Evolutionary conservation across 2,329 filamentous ascomycete genomes (phyloP).

Genomic region (Cadophora malorum): DNA sequence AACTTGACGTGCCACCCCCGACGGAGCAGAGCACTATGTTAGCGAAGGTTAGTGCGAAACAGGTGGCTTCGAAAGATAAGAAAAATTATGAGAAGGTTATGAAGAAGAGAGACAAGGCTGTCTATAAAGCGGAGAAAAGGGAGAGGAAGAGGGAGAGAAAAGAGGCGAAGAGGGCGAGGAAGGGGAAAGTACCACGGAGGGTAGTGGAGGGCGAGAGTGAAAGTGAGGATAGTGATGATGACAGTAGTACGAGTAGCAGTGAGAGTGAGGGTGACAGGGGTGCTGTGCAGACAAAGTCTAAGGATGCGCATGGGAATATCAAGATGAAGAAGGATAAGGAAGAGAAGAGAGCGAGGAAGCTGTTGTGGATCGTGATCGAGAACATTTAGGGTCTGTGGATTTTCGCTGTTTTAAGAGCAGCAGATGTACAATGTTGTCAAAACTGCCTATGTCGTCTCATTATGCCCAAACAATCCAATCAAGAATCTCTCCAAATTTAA

Average conservation of each 20-base stretch:
- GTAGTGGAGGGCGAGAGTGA: not conserved
- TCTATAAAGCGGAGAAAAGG: constrained; percentile 37
- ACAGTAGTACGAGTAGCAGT: constrained; percentile 1
- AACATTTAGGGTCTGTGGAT: constrained; percentile 12
- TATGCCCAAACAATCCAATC: too few relatives aligned
- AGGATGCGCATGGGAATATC: not conserved
- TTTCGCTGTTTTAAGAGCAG: not conserved
- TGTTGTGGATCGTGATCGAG: constrained; percentile 32
- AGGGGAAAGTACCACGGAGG: constrained; percentile 15
- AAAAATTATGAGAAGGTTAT: constrained; percentile 37
- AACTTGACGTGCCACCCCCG: constrained; percentile 28
- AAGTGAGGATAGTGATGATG: not conserved
- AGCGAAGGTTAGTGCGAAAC: constrained; percentile 40
- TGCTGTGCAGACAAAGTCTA: not conserved
- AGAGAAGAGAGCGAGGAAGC: constrained; percentile 22
- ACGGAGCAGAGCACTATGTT: constrained; percentile 30
- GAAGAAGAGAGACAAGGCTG: constrained; percentile 36
- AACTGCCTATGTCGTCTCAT: too few relatives aligned
- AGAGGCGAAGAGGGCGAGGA: constrained; percentile 32
- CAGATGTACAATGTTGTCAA: not conserved
- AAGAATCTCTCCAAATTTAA: too few relatives aligned
- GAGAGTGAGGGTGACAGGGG: not conserved
- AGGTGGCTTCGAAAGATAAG: constrained; percentile 37
- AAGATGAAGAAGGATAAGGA: constrained; percentile 24
- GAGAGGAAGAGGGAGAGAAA: constrained; percentile 30